Percentiles rank a stretch among this genome's conserved stretches.
These are phyloP conservation scores for Hymenoscyphus repandus DNA, from an alignment of 2,329 filamentous ascomycete species.

Conservation along the genomic window DNA sequence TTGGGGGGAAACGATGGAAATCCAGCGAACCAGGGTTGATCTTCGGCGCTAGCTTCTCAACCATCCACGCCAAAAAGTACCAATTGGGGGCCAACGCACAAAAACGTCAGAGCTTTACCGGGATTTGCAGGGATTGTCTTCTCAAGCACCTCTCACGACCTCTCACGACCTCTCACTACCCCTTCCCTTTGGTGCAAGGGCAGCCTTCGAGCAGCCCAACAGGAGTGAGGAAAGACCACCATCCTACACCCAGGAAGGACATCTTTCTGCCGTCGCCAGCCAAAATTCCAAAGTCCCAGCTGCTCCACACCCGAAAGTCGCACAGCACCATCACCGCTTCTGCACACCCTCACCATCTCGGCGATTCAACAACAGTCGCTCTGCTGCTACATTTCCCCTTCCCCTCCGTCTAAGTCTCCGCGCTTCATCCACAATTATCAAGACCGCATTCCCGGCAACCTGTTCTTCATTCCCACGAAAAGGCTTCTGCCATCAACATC, in stretches of 20 bases:
- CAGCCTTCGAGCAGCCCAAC: too few relatives aligned
- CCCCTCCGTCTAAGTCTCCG: neutral
- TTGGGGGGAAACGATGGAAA: too few relatives aligned
- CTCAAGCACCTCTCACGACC: neutral
- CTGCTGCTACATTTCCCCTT: neutral
- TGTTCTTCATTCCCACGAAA: constrained; percentile 1
- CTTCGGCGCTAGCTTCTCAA: too few relatives aligned
- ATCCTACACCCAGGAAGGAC: too few relatives aligned
- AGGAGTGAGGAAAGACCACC: too few relatives aligned
- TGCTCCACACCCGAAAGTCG: too few relatives aligned
- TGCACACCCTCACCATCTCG: neutral
- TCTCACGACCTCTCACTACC: too few relatives aligned
- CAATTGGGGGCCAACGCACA: too few relatives aligned
- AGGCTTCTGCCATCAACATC: neutral
- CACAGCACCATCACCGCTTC: neutral
- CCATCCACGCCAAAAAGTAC: too few relatives aligned
- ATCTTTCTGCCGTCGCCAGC: too few relatives aligned
- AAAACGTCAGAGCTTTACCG: neutral
- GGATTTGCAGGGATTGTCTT: neutral
- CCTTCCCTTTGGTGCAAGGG: neutral
- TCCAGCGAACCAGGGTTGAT: too few relatives aligned
- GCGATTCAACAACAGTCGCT: neutral
- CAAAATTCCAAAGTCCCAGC: too few relatives aligned
- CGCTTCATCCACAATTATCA: neutral
- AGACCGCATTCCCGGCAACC: neutral